A percentile compares a stretch with the other conserved stretches of the same genome.
These are phyloP conservation scores for Penicillium janthinellum DNA, from an alignment of 2,329 filamentous ascomycete species.

Conservation along the genomic window DNA sequence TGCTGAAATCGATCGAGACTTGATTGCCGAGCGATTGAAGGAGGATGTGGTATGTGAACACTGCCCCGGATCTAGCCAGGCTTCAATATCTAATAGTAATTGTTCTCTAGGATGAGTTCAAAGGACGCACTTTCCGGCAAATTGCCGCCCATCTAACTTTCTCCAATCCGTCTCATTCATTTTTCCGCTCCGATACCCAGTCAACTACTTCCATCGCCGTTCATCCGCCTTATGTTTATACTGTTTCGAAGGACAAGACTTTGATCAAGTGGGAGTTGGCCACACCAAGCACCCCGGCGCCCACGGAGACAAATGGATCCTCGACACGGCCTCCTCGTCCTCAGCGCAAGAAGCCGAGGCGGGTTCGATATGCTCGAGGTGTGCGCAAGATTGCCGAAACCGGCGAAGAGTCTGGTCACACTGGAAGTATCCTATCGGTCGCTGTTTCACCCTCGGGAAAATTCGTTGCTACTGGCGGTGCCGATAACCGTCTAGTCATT, in stretches of 20 bases:
- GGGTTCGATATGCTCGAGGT: slow-evolving; percentile 52
- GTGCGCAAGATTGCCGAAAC: slow-evolving; percentile 44
- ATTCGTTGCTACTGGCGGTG: slow-evolving; percentile 86
- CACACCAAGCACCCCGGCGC: slow-evolving; percentile 37
- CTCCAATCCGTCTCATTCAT: slow-evolving; percentile 64
- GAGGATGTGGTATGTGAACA: slow-evolving; percentile 70
- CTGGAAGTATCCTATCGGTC: slow-evolving; percentile 76
- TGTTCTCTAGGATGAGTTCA: slow-evolving; percentile 68
- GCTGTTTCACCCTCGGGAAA: slow-evolving; percentile 87
- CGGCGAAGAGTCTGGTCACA: slow-evolving; percentile 68
- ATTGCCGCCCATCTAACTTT: slow-evolving; percentile 75
- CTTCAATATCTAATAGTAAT: slow-evolving; percentile 17
- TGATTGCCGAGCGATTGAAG: slow-evolving; percentile 86
- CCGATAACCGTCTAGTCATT: slow-evolving; percentile 80
- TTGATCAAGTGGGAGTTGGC: slow-evolving; percentile 89
- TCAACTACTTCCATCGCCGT: slow-evolving; percentile 78
- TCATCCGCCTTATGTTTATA: slow-evolving; percentile 80
- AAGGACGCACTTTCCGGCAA: slow-evolving; percentile 83
- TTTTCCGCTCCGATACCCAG: slow-evolving; percentile 77
- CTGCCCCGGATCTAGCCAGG: background rate
- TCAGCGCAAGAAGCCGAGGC: slow-evolving; percentile 48
- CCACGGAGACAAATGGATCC: slow-evolving; percentile 59
- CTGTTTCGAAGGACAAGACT: slow-evolving; percentile 79
- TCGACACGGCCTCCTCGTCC: slow-evolving; percentile 59
- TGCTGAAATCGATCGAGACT: slow-evolving; percentile 85